These are phyloP conservation scores for Saccharomycodes ludwigii DNA, from an alignment of 805 yeast genomes.

Conservation along the genomic window DNA sequence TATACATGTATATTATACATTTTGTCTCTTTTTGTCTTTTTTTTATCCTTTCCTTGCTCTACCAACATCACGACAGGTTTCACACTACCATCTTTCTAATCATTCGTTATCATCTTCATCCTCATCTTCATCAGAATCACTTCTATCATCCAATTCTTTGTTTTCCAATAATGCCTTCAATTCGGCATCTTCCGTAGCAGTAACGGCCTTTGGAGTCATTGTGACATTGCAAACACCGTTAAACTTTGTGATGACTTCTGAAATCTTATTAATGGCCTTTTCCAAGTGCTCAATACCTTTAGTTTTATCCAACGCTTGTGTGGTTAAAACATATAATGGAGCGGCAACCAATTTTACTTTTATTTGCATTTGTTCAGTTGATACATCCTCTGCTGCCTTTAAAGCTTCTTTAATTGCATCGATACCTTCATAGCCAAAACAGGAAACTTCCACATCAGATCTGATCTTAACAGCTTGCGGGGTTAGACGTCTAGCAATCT, in stretches of 20 bases:
- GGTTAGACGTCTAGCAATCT: conserved; percentile 86
- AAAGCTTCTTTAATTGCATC: conserved; percentile 91
- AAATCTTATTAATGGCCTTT: conserved; percentile 67
- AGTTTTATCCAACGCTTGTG: conserved; percentile 84
- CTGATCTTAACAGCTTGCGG: conserved; percentile 97
- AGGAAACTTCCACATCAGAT: conserved; percentile 97
- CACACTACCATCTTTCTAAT: background rate
- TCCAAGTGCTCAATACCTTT: conserved; percentile 73
- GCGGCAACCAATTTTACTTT: conserved; percentile 96
- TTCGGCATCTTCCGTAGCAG: conserved; percentile 97
- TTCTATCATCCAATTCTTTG: conserved; percentile 79
- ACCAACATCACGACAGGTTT: too few relatives aligned
- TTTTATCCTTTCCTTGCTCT: too few relatives aligned
- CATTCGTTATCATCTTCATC: conserved; percentile 36
- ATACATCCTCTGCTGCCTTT: conserved; percentile 69
- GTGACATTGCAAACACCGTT: conserved; percentile 88
- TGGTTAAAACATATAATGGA: conserved; percentile 86
- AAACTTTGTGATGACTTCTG: conserved; percentile 50
- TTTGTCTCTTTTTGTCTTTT: background rate
- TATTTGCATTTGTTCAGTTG: conserved; percentile 78
- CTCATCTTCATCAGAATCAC: conserved; percentile 72
- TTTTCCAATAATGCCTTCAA: conserved; percentile 90
- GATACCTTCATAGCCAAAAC: conserved; percentile 94
- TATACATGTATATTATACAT: background rate
- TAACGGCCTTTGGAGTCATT: conserved; percentile 98